A percentile compares a stretch with the other conserved stretches of the same genome.
phyloP scores from a whole-genome alignment of 305 asterid species.

The Solanum hybrid region DNA sequence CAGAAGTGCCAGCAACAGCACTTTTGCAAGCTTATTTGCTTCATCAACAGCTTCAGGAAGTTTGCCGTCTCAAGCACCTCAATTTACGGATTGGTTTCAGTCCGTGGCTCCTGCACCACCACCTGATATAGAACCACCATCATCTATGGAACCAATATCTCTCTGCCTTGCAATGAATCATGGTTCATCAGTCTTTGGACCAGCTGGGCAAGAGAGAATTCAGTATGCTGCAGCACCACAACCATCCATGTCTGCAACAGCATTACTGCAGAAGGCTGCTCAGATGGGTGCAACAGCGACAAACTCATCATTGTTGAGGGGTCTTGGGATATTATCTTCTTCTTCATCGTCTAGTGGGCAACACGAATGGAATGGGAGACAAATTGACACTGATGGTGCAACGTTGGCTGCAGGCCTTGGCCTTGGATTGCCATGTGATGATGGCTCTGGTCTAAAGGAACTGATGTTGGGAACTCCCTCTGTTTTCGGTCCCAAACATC shows the following conservation, averaged over 20 bases:
- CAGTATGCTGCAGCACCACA: constrained; percentile 60
- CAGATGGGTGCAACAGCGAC: constrained; percentile 69
- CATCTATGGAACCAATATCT: constrained; percentile 55
- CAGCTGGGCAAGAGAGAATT: constrained; percentile 48
- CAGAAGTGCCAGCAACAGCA: constrained; percentile 47
- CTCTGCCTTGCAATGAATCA: constrained; percentile 73
- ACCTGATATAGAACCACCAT: constrained; percentile 24
- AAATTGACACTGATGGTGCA: constrained; percentile 33
- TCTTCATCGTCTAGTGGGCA: constrained; percentile 26
- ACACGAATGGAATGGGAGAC: constrained; percentile 41
- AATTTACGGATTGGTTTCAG: constrained; percentile 40
- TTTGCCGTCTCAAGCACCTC: constrained; percentile 38
- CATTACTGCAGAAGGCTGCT: constrained; percentile 85
- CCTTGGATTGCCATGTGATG: constrained; percentile 57
- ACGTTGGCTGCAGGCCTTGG: constrained; percentile 61
- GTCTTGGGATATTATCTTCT: constrained; percentile 64
- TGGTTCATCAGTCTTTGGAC: constrained; percentile 39
- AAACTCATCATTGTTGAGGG: constrained; percentile 61
- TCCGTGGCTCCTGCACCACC: constrained; percentile 28
- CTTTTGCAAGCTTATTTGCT: constrained; percentile 69
- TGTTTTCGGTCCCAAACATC: constrained; percentile 73
- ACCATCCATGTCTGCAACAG: constrained; percentile 87
- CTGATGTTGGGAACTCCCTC: constrained; percentile 79
- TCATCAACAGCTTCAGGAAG: constrained; percentile 54
- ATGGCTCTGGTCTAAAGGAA: constrained; percentile 73